Evolutionary conservation across 2,329 filamentous ascomycete species (phyloP).

Genomic region (Fusarium equiseti): DNA sequence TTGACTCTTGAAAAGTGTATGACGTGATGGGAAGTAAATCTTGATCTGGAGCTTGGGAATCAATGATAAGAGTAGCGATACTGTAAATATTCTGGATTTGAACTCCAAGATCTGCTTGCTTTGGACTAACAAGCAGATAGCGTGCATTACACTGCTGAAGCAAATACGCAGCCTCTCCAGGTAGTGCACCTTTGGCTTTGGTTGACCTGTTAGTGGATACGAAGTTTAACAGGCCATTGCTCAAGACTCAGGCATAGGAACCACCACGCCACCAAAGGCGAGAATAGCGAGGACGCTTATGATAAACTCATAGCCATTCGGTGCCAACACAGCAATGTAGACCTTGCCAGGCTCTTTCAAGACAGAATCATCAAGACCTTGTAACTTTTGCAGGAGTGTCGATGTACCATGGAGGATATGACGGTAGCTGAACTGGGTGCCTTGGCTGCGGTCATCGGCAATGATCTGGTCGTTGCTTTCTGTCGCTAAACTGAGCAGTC

Average conservation of each 20-base stretch:
- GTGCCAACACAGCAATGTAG: neutral
- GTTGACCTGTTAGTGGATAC: neutral
- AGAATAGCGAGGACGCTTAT: neutral
- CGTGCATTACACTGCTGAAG: neutral
- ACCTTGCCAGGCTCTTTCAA: neutral
- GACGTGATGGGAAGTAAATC: neutral
- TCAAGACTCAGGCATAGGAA: slow-evolving; percentile 1
- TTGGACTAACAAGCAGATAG: neutral
- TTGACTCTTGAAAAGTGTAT: neutral
- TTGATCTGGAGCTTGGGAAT: neutral
- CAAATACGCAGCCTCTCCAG: slow-evolving; percentile 3
- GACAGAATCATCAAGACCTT: neutral
- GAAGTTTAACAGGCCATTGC: neutral
- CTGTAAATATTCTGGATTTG: neutral
- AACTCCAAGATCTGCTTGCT: neutral
- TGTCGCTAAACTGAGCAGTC: neutral
- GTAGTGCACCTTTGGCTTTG: neutral
- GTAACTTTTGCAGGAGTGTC: neutral
- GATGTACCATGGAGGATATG: neutral
- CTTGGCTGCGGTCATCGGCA: neutral
- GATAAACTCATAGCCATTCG: slow-evolving; percentile 5
- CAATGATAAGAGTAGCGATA: neutral
- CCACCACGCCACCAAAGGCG: neutral
- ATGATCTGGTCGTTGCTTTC: neutral
- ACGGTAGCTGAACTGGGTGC: neutral